Base-by-base conservation (phyloP, 139 green algal genomes). In the Deuterostichococcus epilithicus region DNA sequence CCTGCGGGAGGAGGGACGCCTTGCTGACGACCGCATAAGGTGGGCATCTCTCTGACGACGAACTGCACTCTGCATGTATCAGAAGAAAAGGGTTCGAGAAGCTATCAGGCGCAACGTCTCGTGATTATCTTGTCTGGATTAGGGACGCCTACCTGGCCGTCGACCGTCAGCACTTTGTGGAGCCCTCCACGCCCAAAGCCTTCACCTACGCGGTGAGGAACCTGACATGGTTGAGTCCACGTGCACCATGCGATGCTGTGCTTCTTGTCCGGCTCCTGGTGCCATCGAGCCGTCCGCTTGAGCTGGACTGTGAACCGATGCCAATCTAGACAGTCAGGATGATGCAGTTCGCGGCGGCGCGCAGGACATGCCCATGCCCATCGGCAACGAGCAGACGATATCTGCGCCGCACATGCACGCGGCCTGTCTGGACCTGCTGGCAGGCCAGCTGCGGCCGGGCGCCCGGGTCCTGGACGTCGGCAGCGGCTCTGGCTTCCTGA, bases 321-420 rank as follows among this genome's bases (percentile, higher is more conserved):
- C 8, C 10, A 8, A 52, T n/a, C 42, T 23, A 13, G 10, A 52
- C 42, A 13, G 42, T 52, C 10, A 8, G 42, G 13, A 52, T 13
- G 10, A 37, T 37, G 65, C 25, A 25, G n/a, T 15, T 32, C 58
- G 26, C 78, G 0, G 22, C 60, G 38, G 42, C 22, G 26, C 65
- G 52, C 78, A 90, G 83, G 88, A 93, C 76, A 38, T 68, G 13
- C 84, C 87, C 3, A 68, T 91, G 71, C 79, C 86, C n/a, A 92
- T 92, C 44, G 87, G 89, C 1, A 81, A 83, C 58, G 81, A 52
- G 35, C 81, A 90, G 74, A 98, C 94, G 70, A 98, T 98, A 72
- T 92, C 82, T 2, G 94, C 94, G 3, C 94, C 94, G 3, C 94
- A 98, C 86, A 98, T 98, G 94, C 95, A 99, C 79, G 95, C 92